Evolutionary conservation across 148 eudicot genomes (phyloP), one percentile per base, ranked within the genome.

Genomic region (Nepenthes mirabilis): DNA sequence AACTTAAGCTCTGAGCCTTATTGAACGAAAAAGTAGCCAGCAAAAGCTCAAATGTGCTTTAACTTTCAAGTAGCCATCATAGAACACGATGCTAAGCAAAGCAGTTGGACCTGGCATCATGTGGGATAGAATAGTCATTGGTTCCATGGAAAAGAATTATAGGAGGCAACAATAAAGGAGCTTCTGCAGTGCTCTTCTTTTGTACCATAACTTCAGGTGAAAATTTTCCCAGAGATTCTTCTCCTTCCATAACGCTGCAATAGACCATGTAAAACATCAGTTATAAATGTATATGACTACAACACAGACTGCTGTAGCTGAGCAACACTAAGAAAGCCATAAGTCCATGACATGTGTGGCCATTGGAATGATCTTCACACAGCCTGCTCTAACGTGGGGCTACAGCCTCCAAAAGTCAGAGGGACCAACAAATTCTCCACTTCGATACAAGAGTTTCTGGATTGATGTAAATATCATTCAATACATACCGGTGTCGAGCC

Each of bases 161-260:
- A 51, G 73, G 89, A 51, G 99, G 97, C 64, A 94, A 71, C 67
- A 82, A 57, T 33, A 80, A 67, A 58, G 74, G 73, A 59, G 91
- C 91, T 64, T 69, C 60, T 49, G 52, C 61, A n/a, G 74, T 62
- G 71, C 75, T 81, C 68, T 72, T 71, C 36, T 80, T 81, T 72
- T 77, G 85, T 56, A 88, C 50, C 57, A 83, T 58, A 69, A 82
- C 70, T 72, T 89, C 95, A 37, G 99, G 97, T 52, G 99, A 94
- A 75, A 70, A 84, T 66, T 71, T 74, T 54, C 48, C 63, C 72
- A 94, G 65, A 37, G 83, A 81, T 62, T 86, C 57, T 65, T 89
- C 91, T 63, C 99, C 97, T 77, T 94, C 99, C 97, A 94, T 94
- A 63, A 94, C 76, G 75, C 99, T 94, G 79, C 52, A 74, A 77